Percentiles rank a stretch among this genome's conserved stretches.
These are phyloP conservation scores for Luffa acutangula DNA, from an alignment of 306 rosid genomes.

Conservation along the genomic window DNA sequence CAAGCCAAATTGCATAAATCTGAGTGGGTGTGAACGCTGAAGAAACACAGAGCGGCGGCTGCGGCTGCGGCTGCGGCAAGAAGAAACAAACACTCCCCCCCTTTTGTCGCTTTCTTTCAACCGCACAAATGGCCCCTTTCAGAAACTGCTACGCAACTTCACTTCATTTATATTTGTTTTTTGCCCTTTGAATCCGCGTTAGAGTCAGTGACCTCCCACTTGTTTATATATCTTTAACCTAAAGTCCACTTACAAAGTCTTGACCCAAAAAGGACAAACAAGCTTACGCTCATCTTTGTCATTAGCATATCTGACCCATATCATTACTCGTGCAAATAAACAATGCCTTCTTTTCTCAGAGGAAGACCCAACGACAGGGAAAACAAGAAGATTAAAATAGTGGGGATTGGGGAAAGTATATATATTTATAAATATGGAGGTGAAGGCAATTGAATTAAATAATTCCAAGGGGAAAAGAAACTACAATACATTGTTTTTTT, in stretches of 20 bases:
- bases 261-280: background rate
- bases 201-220: background rate
- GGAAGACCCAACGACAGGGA: background rate
- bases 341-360: background rate
- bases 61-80: background rate
- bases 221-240: background rate
- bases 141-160: background rate
- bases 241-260: background rate
- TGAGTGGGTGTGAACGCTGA: background rate
- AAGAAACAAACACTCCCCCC: background rate
- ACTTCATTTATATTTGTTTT: background rate
- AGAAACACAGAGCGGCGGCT: slow-evolving; percentile 1
- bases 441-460: slow-evolving; percentile 3
- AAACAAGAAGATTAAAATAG: background rate
- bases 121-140: background rate
- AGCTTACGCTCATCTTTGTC: slow-evolving; percentile 1
- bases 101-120: background rate
- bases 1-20: background rate
- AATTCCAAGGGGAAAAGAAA: background rate
- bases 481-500: background rate
- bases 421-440: background rate
- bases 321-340: background rate
- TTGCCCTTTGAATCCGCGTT: background rate
- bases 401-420: background rate
- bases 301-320: background rate